Evolutionary conservation across 2,329 filamentous ascomycete species (phyloP).

Genomic region (Aquanectria penicillioides): DNA sequence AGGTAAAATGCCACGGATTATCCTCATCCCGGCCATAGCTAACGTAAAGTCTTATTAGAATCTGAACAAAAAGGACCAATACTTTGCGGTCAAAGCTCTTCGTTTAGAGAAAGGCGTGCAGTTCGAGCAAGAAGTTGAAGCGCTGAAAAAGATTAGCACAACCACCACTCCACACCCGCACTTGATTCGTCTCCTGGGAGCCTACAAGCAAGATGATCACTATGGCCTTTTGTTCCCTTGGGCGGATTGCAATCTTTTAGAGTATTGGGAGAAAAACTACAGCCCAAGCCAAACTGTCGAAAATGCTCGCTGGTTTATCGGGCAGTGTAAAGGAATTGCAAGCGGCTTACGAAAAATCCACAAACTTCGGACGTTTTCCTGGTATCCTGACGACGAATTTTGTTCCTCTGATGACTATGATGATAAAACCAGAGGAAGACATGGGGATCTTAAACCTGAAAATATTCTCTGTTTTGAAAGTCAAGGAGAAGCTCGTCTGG

Average conservation of each 20-base stretch:
- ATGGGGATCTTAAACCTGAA: neutral
- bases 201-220: neutral
- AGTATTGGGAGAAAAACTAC: neutral
- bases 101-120: neutral
- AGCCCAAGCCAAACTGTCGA: neutral
- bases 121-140: neutral
- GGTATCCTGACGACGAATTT: neutral
- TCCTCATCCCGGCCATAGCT: neutral
- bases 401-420: neutral
- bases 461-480: neutral
- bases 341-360: neutral
- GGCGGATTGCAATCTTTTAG: constrained; percentile 16
- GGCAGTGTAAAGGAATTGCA: neutral
- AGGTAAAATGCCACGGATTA: neutral
- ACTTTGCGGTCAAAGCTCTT: constrained; percentile 13
- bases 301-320: neutral
- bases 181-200: constrained; percentile 15
- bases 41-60: neutral
- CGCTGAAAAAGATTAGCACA: neutral
- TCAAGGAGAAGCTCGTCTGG: neutral
- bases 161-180: neutral
- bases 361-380: neutral
- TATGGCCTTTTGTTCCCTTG: constrained; percentile 19
- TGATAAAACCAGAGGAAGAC: neutral
- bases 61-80: neutral